Evolutionary conservation across 306 rosid genomes (phyloP).

Genomic region (Malus sylvestris): DNA sequence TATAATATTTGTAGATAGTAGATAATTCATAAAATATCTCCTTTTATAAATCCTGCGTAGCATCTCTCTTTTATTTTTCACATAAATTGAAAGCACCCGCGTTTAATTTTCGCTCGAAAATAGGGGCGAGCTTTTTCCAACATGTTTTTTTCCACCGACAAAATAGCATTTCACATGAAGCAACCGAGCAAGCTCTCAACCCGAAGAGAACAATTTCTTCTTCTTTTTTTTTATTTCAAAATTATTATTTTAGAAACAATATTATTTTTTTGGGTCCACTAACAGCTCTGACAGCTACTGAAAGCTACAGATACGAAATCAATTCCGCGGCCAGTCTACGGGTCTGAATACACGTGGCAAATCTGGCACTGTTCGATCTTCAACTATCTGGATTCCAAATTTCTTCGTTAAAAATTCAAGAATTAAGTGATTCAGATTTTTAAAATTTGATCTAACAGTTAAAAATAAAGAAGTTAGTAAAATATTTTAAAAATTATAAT

Average conservation of each 20-base stretch:
- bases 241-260: background rate
- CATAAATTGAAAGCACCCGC: background rate
- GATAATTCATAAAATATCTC: too few relatives aligned
- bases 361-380: background rate
- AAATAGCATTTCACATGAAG: background rate
- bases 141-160: background rate
- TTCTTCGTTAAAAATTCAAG: rapidly evolving
- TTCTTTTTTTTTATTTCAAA: background rate
- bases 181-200: background rate
- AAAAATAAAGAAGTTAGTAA: too few relatives aligned
- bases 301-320: background rate
- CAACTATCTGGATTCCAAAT: background rate
- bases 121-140: background rate
- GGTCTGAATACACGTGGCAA: background rate
- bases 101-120: background rate
- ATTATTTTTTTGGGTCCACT: background rate
- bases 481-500: too few relatives aligned
- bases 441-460: rapidly evolving
- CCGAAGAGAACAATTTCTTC: background rate
- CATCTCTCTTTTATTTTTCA: background rate
- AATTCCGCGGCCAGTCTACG: background rate
- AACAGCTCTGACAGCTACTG: background rate
- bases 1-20: too few relatives aligned
- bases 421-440: rapidly evolving
- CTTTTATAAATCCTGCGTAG: too few relatives aligned